phyloP scores from a whole-genome alignment of 768 basidiomycete genomes.

The Lyophyllum decastes region DNA sequence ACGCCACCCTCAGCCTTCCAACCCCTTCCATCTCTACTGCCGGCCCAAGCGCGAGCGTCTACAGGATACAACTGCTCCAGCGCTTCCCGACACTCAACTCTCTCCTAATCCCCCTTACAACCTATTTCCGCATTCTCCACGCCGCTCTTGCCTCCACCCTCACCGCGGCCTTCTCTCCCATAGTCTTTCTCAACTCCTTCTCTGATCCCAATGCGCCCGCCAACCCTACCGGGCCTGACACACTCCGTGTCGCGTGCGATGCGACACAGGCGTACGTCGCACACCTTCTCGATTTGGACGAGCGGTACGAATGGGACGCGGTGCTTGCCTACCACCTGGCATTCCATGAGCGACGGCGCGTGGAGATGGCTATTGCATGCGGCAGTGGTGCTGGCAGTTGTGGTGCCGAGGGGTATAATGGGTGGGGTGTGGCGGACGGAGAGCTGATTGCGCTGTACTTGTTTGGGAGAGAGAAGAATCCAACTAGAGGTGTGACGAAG shows the following conservation, averaged over 20 bases:
- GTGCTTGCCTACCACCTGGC: neutral
- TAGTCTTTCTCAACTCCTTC: neutral
- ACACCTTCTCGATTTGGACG: neutral
- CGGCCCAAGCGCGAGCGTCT: neutral
- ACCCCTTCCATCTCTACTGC: neutral
- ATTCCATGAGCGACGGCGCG: constrained; percentile 1
- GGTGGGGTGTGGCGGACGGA: neutral
- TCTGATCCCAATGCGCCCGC: neutral
- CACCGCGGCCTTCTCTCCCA: neutral
- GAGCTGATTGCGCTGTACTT: constrained; percentile 1
- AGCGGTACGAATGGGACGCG: neutral
- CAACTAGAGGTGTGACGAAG: neutral
- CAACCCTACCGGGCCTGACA: neutral
- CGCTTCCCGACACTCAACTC: neutral
- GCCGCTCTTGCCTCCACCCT: neutral
- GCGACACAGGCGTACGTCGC: neutral
- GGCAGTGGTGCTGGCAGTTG: neutral
- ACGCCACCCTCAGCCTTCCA: neutral
- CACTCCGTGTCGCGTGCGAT: neutral
- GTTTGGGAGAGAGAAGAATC: neutral
- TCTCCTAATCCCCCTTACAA: neutral
- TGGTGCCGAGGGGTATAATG: neutral
- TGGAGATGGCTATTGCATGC: neutral
- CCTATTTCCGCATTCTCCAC: neutral
- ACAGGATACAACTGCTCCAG: neutral